phyloP scores from a whole-genome alignment of 176 grass and related monocot genomes.

The Cenchrus fungigraminus region DNA sequence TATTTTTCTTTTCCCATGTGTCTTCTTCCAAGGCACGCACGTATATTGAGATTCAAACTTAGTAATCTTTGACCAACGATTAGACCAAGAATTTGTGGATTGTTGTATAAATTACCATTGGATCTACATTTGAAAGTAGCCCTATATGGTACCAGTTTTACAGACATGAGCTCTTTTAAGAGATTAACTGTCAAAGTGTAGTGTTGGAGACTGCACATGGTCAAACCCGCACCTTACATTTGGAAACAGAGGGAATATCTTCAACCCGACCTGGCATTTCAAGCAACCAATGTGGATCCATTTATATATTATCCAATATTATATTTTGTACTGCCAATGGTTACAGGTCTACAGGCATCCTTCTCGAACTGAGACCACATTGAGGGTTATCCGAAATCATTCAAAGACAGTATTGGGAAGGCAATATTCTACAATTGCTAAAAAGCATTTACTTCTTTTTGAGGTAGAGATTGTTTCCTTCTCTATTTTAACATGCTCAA shows the following conservation, averaged over 20 bases:
- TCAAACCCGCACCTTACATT: no score
- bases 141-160: no score
- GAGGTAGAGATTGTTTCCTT: constrained; percentile 60
- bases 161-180: no score
- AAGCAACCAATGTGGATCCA: no score
- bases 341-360: constrained; percentile 82
- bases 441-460: constrained; percentile 88
- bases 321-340: constrained; percentile 13
- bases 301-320: background rate
- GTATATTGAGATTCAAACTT: background rate
- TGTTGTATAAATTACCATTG: no score
- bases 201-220: no score
- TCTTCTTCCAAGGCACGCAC: background rate
- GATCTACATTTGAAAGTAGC: no score
- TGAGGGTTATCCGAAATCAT: constrained; percentile 75
- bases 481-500: constrained; percentile 28
- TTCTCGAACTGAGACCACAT: constrained; percentile 74
- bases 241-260: no score
- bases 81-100: no score
- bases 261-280: no score
- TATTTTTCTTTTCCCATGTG: background rate
- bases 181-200: no score
- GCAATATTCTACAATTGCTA: constrained; percentile 60
- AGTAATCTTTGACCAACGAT: background rate
- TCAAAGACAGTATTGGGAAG: constrained; percentile 69